Evolutionary conservation across 805 yeast genomes (phyloP).

Genomic region (Danielozyma ontarioensis): DNA sequence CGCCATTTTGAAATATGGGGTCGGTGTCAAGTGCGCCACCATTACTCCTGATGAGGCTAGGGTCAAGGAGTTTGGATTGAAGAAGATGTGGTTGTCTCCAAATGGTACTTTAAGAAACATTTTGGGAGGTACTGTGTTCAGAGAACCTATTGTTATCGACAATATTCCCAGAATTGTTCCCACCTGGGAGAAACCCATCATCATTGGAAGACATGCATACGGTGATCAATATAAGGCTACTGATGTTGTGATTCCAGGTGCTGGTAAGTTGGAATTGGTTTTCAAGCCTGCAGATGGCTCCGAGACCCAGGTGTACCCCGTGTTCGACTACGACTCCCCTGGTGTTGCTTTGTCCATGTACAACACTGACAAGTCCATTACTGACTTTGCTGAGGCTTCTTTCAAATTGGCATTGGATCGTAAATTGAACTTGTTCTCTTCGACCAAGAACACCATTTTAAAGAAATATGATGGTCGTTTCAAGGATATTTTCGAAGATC

Average conservation of each 20-base stretch:
- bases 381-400: constrained; percentile 75
- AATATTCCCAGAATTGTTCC: constrained; percentile 74
- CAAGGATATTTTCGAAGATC: constrained; percentile 70
- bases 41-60: constrained; percentile 81
- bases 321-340: constrained; percentile 57
- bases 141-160: constrained; percentile 78
- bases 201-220: constrained; percentile 81
- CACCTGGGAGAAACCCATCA: constrained; percentile 77
- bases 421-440: constrained; percentile 58
- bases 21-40: constrained; percentile 81
- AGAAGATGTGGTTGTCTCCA: constrained; percentile 83
- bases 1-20: constrained; percentile 70
- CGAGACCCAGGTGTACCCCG: constrained; percentile 42
- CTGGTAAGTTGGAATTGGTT: constrained; percentile 62
- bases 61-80: constrained; percentile 66
- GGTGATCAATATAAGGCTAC: constrained; percentile 85
- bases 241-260: constrained; percentile 60
- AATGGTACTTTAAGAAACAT: constrained; percentile 82
- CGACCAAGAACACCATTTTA: constrained; percentile 77
- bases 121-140: constrained; percentile 76
- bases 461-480: constrained; percentile 80
- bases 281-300: constrained; percentile 61
- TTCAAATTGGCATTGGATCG: constrained; percentile 68
- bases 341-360: constrained; percentile 84
- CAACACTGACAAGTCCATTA: constrained; percentile 74